These are phyloP conservation scores for Geranium rotundifolium DNA, from an alignment of 345 rosid genomes.

Conservation along the genomic window DNA sequence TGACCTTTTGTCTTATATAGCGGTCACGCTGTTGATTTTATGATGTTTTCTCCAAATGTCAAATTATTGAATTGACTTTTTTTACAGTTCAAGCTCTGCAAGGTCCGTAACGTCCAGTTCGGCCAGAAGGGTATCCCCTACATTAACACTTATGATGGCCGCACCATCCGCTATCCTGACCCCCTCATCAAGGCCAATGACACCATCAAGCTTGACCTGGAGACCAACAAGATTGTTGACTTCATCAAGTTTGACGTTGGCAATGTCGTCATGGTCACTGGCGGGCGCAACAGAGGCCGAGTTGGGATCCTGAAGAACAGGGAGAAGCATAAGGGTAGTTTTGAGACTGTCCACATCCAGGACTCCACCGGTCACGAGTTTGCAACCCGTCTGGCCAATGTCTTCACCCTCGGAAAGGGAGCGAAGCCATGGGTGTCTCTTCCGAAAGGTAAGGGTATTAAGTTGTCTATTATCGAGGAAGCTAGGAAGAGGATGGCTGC, in stretches of 20 bases:
- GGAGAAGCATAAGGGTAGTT: conserved; percentile 85
- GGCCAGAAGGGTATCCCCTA: conserved; percentile 81
- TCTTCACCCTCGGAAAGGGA: conserved; percentile 70
- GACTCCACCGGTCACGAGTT: conserved; percentile 70
- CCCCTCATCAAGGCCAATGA: conserved; percentile 84
- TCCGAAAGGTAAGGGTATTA: conserved; percentile 85
- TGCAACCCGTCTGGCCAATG: conserved; percentile 74
- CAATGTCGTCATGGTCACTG: conserved; percentile 87
- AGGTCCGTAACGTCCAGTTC: conserved; percentile 51
- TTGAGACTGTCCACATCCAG: conserved; percentile 71
- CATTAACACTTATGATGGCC: conserved; percentile 76
- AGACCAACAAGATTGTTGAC: conserved; percentile 57
- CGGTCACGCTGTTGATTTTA: too few species aligned
- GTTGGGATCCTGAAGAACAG: conserved; percentile 77
- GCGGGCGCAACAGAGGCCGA: conserved; percentile 83
- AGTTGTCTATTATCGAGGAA: conserved; percentile 72
- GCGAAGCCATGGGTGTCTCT: conserved; percentile 83
- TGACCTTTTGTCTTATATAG: too few species aligned
- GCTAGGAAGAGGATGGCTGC: conserved; percentile 70
- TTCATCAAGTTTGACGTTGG: conserved; percentile 85
- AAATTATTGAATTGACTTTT: background rate
- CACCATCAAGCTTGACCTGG: conserved; percentile 75
- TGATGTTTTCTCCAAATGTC: too few species aligned
- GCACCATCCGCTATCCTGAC: conserved; percentile 83
- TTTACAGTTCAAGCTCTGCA: conserved; percentile 81